Percentiles rank a stretch among this genome's conserved stretches.
Conservation (phyloP, 208 protist species). For the Angomonas desouzai region DNA sequence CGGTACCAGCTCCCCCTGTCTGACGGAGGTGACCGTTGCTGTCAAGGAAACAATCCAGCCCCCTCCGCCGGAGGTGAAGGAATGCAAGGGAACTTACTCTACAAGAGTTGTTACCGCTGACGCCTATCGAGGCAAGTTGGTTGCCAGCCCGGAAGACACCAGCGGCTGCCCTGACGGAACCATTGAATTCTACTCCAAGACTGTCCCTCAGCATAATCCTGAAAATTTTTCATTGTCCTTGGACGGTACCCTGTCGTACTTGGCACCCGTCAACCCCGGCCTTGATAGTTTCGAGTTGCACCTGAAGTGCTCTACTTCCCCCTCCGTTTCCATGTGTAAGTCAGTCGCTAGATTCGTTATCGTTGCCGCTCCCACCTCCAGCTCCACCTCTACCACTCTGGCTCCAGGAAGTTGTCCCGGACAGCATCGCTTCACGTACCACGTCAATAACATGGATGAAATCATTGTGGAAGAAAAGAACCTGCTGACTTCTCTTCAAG, state of each 20-base stretch:
- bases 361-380: slow-evolving; percentile 8
- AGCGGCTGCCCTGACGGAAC: neutral
- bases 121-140: slow-evolving; percentile 13
- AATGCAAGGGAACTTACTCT: slow-evolving; percentile 18
- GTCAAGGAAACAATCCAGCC: slow-evolving; percentile 15
- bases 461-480: neutral
- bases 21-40: slow-evolving; percentile 25
- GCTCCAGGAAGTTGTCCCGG: slow-evolving; percentile 20
- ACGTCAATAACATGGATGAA: neutral
- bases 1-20: slow-evolving; percentile 24
- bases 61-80: slow-evolving; percentile 4
- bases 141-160: slow-evolving; percentile 19
- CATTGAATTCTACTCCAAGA: neutral
- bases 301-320: slow-evolving; percentile 12
- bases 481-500: slow-evolving; percentile 3
- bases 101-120: slow-evolving; percentile 21
- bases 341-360: slow-evolving; percentile 21
- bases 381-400: slow-evolving; percentile 12
- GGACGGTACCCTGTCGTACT: slow-evolving; percentile 16
- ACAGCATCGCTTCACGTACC: slow-evolving; percentile 9
- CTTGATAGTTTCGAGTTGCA: slow-evolving; percentile 21
- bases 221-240: slow-evolving; percentile 14
- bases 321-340: slow-evolving; percentile 17
- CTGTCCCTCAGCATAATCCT: slow-evolving; percentile 14
- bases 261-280: slow-evolving; percentile 11